phyloP scores from a whole-genome alignment of 176 grass and related monocot species.

The Urochloa ruziziensis region DNA sequence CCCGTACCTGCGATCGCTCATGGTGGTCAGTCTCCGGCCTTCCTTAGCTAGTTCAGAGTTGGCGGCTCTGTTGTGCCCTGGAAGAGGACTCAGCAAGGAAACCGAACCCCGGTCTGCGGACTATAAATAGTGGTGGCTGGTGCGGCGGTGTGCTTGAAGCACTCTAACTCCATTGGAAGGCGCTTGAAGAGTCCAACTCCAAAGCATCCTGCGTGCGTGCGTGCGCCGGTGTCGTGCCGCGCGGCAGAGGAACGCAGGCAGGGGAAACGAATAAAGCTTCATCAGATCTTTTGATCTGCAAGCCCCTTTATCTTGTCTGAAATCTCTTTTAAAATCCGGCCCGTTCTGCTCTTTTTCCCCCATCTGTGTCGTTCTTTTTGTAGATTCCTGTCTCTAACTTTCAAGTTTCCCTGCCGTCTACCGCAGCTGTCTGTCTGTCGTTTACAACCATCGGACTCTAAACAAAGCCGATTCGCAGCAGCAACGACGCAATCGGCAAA shows the following conservation, averaged over 20 bases:
- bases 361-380: background rate
- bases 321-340: background rate
- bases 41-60: background rate
- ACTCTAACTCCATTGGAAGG: background rate
- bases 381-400: conserved; percentile 3
- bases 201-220: background rate
- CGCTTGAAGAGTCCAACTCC: background rate
- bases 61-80: background rate
- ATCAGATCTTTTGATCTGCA: background rate
- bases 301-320: background rate
- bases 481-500: background rate
- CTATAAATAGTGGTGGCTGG: background rate
- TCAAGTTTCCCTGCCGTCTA: background rate
- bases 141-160: background rate
- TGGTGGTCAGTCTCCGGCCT: background rate
- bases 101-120: background rate
- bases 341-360: background rate
- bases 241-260: background rate
- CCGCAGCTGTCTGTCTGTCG: background rate
- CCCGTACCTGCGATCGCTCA: conserved; percentile 41
- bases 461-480: background rate
- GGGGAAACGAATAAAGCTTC: conserved; percentile 23
- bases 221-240: conserved; percentile 5
- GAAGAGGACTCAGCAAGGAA: background rate
- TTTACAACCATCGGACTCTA: background rate